Percentiles rank a stretch among this genome's conserved stretches.
Evolutionary conservation across 2,329 filamentous ascomycete genomes (phyloP).

Genomic region (Diaporthe eres): DNA sequence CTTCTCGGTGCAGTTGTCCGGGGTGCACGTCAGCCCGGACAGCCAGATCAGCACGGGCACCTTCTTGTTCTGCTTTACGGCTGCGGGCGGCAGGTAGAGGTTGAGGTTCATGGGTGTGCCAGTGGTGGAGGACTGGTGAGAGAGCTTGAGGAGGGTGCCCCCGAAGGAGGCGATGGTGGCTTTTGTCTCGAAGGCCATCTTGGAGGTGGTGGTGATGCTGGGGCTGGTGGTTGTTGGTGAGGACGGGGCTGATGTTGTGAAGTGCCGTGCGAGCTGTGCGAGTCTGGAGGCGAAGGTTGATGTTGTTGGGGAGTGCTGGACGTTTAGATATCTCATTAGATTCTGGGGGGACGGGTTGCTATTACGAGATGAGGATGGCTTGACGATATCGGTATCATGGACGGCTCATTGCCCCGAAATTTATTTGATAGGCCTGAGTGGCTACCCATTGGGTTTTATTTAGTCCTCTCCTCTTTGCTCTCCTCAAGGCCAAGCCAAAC

Average conservation of each 20-base stretch:
- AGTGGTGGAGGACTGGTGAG: slow-evolving; percentile 84
- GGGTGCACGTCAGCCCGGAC: slow-evolving; percentile 94
- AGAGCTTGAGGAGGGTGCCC: slow-evolving; percentile 94
- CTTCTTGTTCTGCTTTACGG: slow-evolving; percentile 67
- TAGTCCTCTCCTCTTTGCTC: not conserved
- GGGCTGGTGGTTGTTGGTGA: not conserved
- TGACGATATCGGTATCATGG: slow-evolving; percentile 32
- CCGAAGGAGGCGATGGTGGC: slow-evolving; percentile 92
- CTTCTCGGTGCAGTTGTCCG: slow-evolving; percentile 85
- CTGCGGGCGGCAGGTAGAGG: slow-evolving; percentile 87
- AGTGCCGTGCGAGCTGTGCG: slow-evolving; percentile 37
- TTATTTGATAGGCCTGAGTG: not conserved
- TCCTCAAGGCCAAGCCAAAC: slow-evolving; percentile 28
- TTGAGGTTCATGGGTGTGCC: slow-evolving; percentile 93
- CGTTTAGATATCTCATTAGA: slow-evolving; percentile 37
- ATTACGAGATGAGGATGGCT: slow-evolving; percentile 13
- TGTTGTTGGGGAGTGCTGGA: slow-evolving; percentile 31
- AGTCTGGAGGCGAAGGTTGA: slow-evolving; percentile 34
- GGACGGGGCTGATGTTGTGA: slow-evolving; percentile 18
- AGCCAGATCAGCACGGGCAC: slow-evolving; percentile 93
- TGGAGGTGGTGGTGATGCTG: slow-evolving; percentile 44
- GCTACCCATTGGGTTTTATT: slow-evolving; percentile 20
- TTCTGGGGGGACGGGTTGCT: not conserved
- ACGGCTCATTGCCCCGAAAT: not conserved
- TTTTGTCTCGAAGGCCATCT: slow-evolving; percentile 90